These are phyloP conservation scores for Podila epicladia DNA, from an alignment of 192 early-diverging fungal species.

Conservation along the genomic window DNA sequence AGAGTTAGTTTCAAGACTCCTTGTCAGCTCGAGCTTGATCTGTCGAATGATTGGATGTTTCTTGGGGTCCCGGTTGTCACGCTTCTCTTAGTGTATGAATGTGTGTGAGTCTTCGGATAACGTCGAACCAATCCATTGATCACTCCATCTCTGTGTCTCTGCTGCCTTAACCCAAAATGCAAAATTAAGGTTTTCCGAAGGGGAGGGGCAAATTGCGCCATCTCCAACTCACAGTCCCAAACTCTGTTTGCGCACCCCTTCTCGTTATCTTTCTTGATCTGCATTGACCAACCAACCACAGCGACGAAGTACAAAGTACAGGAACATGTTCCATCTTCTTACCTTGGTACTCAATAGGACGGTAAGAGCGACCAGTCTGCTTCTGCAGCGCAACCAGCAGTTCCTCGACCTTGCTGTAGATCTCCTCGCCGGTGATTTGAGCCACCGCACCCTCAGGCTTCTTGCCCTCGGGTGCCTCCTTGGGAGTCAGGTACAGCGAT, in stretches of 20 bases:
- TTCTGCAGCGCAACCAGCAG: constrained; percentile 28
- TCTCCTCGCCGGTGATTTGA: constrained; percentile 54
- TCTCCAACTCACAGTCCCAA: too few relatives aligned
- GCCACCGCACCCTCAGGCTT: background rate
- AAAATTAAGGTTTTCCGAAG: background rate
- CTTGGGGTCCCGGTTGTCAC: too few relatives aligned
- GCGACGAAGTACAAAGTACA: background rate
- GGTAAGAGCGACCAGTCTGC: constrained; percentile 68
- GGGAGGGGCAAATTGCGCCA: background rate
- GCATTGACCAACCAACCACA: constrained; percentile 3
- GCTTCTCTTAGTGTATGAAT: too few relatives aligned
- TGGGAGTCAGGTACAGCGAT: constrained; percentile 33
- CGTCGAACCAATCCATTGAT: background rate
- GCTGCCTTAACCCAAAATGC: too few relatives aligned
- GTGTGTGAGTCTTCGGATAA: too few relatives aligned
- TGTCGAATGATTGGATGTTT: background rate
- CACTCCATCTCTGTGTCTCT: too few relatives aligned
- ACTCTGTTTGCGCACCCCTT: background rate
- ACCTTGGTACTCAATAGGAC: constrained; percentile 75
- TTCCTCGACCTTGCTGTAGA: constrained; percentile 62
- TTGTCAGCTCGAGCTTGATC: too few relatives aligned
- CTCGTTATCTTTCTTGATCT: background rate
- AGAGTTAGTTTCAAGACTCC: constrained; percentile 11
- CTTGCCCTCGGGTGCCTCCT: constrained; percentile 7
- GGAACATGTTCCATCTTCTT: constrained; percentile 9